These are phyloP conservation scores for Plasmodium relictum DNA, from an alignment of 169 alveolate species.

Conservation along the genomic window DNA sequence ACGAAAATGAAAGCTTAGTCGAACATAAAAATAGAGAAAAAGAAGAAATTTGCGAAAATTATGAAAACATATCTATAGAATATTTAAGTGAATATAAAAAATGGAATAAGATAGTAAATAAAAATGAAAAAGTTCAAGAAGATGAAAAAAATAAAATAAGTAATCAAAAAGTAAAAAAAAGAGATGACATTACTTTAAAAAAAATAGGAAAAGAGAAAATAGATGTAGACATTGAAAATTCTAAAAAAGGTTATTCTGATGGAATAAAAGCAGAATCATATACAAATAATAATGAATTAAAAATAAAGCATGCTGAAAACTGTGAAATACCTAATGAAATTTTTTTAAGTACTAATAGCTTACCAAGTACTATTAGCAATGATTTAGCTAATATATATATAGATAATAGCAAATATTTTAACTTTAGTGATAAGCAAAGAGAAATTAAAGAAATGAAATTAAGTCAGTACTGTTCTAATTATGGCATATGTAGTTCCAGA, in stretches of 20 bases:
- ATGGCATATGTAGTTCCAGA: constrained; percentile 72
- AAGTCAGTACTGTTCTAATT: constrained; percentile 50
- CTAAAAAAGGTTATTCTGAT: not conserved
- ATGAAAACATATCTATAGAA: constrained; percentile 9
- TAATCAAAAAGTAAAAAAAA: not conserved
- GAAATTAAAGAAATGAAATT: constrained; percentile 15
- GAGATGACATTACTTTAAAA: not conserved
- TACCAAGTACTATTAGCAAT: constrained; percentile 12
- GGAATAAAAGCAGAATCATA: not conserved
- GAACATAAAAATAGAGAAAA: not conserved
- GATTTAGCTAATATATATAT: constrained; percentile 46
- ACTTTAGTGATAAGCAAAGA: not conserved
- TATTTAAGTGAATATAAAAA: constrained; percentile 60
- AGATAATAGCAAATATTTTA: constrained; percentile 61
- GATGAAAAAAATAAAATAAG: not conserved
- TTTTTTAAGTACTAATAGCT: not conserved
- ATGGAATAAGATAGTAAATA: constrained; percentile 40
- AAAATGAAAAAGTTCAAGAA: not conserved
- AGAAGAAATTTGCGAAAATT: not conserved
- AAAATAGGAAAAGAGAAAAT: not conserved
- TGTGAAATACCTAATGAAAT: not conserved
- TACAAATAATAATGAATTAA: not conserved
- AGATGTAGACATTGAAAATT: not conserved
- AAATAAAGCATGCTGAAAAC: not conserved
- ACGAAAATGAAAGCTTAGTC: not conserved